Percentiles rank a stretch among this genome's conserved stretches.
Conservation (phyloP, 1,139 yeast species). For the Taiozyma sp. region DNA sequence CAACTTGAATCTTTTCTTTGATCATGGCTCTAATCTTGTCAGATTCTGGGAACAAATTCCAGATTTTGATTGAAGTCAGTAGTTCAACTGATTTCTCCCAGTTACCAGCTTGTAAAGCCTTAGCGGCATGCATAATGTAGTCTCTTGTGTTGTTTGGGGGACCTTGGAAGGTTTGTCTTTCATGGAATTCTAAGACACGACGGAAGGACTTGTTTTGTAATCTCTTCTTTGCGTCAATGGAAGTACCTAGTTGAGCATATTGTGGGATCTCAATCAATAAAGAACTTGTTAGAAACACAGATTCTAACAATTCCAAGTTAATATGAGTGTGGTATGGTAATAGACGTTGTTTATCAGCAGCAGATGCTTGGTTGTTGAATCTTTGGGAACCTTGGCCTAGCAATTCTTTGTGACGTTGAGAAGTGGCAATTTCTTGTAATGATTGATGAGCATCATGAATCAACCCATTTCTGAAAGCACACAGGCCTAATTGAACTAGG, state of each 20-base stretch:
- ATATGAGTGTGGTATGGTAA: conserved; percentile 99
- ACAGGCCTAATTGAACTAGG: conserved; percentile 89
- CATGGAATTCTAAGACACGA: conserved; percentile 88
- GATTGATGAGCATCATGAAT: conserved; percentile 86
- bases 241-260: conserved; percentile 57
- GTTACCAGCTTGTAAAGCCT: conserved; percentile 83
- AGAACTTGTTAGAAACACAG: conserved; percentile 88
- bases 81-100: conserved; percentile 78
- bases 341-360: conserved; percentile 60
- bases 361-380: conserved; percentile 49
- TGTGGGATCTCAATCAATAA: conserved; percentile 89
- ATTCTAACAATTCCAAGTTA: conserved; percentile 90
- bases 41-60: conserved; percentile 79
- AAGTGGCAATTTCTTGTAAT: conserved; percentile 83
- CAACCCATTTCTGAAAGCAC: conserved; percentile 91
- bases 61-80: conserved; percentile 75
- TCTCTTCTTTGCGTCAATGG: conserved; percentile 53
- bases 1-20: conserved; percentile 74
- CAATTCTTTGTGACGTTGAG: conserved; percentile 84
- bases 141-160: conserved; percentile 98
- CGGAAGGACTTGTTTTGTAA: conserved; percentile 82
- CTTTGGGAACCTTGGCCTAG: conserved; percentile 90
- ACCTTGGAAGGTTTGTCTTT: conserved; percentile 92
- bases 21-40: conserved; percentile 66
- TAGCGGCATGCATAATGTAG: conserved; percentile 89